Base-by-base conservation (phyloP, 129 eudicot genomes). In the Deinandra increscens region DNA sequence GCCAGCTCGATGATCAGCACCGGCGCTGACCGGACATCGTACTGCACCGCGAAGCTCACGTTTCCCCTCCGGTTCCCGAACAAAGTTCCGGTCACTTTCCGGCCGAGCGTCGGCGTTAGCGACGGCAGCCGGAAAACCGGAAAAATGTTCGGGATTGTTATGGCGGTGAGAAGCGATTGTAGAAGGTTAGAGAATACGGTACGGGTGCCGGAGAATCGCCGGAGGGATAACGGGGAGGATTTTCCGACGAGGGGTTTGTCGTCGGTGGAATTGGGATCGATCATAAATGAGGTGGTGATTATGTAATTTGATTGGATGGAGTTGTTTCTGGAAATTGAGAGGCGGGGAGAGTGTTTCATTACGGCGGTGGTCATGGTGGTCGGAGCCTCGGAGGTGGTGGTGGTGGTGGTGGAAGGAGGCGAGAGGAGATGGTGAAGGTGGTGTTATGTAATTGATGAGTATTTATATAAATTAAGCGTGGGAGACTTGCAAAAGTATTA, bases 11-110 rank as follows among this genome's bases (percentile, higher is more conserved):
- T 67, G 9, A 93, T 37, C 1, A 89, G 23, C 3, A 79, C 78
- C 0, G 96, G 95, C 4, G 79, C 83, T 0, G 98, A 80, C 14
- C 84, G 69, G 10, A 92, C 77, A 68, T 87, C 88, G 50, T 77
- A 75, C 44, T 93, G 98, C 31, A 93, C 90, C 4, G 98, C 90
- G 53, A 93, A 93, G 77, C 80, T 87, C 78, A 93, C 95, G 73
- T 85, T 90, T 62, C 98, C 98, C 2, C 95, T 78, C 54, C 98
- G 83, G 83, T 81, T 72, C 31, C 98, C 98, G 74, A 93, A 93
- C 18, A 93, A 68, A 12, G 98, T 93, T 20, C 98, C 98, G 37
- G 96, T 89, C 17, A 93, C 95, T 77, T 83, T 89, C 36, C 97
- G 90, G 71, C 95, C 95, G 3, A 83, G 80, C 0, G 88, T 45